Base-by-base conservation (phyloP, 208 protist species). In the Leishmania turanica region DNA sequence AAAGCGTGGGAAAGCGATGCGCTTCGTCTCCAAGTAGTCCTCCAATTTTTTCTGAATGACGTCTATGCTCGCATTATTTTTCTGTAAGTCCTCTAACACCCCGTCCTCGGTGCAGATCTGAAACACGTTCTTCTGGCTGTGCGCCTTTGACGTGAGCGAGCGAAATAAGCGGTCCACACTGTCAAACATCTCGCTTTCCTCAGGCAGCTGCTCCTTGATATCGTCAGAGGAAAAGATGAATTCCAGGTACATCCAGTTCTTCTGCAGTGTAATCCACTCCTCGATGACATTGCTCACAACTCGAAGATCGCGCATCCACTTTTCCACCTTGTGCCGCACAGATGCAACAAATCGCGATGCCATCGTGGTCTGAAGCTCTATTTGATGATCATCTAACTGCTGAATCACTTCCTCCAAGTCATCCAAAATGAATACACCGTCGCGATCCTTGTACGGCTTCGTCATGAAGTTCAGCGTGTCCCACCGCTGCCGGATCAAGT, bases 141-240 rank as follows among this genome's bases (percentile, higher is more conserved):
- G 74, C 15, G 97, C 96, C 69, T 93, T 92, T 47, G 88, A 88
- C 42, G 99, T 99, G 37, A 99, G 77, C 1, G 91, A 92, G 72
- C 92, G 91, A 86, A 97, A 99, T 17, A 98, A 83, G 27, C 92
- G 80, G 85, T 99, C 96, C 2, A 99, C 96, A 51, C 75, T 75
- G 77, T 91, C 90, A 81, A 99, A 99, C 81, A 96, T 92, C 34
- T 87, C 84, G 78, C 90, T 96, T 82, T 99, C 98, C 77, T 94
- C 91, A 2, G 95, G 96, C 56, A 98, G 91, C 82, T 99, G 97
- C 58, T 94, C 91, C 80, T 99, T 98, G 80, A 99, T 99, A 83
- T 99, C 99, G 72, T 98, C 95, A 27, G 97, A 99, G 19, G 93
- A 95, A 84, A 99, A 99, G 83, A 99, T 99, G 87, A 99, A 99